phyloP scores from a whole-genome alignment of 2,329 filamentous ascomycete species.

The Ascochyta clinopodiicola region DNA sequence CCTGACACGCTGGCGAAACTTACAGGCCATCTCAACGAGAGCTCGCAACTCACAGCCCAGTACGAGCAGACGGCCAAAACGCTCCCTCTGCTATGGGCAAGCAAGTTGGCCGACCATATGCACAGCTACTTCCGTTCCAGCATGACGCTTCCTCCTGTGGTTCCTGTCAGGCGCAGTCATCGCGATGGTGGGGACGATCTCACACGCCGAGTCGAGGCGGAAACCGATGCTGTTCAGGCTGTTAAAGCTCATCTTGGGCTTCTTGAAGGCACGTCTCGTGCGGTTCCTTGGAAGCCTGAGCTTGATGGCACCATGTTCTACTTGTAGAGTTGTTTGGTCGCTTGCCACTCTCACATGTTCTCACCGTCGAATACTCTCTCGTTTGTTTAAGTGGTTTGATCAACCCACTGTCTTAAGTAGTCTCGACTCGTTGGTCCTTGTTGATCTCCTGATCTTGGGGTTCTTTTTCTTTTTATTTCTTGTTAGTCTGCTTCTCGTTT shows the following conservation, averaged over 20 bases:
- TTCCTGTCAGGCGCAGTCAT: too few species aligned
- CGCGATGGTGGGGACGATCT: too few species aligned
- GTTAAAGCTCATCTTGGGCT: neutral
- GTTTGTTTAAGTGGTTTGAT: too few species aligned
- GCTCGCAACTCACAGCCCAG: neutral
- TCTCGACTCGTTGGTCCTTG: too few species aligned
- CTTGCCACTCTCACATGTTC: too few species aligned
- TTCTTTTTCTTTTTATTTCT: neutral
- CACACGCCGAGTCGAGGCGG: neutral
- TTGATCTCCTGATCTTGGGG: too few species aligned
- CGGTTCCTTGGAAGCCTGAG: neutral
- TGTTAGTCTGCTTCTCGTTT: neutral
- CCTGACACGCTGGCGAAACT: too few species aligned
- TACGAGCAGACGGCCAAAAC: neutral
- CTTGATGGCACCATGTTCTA: neutral
- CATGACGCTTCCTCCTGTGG: too few species aligned
- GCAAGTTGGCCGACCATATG: neutral
- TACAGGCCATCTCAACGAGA: neutral
- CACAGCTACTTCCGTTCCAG: neutral
- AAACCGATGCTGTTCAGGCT: neutral
- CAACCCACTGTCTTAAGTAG: too few species aligned
- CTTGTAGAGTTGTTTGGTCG: neutral
- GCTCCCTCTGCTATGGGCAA: neutral
- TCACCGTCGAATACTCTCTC: too few species aligned
- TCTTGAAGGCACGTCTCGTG: neutral